Evolutionary conservation across 2,329 filamentous ascomycete genomes (phyloP).

Genomic region (Cladosporium sp.): DNA sequence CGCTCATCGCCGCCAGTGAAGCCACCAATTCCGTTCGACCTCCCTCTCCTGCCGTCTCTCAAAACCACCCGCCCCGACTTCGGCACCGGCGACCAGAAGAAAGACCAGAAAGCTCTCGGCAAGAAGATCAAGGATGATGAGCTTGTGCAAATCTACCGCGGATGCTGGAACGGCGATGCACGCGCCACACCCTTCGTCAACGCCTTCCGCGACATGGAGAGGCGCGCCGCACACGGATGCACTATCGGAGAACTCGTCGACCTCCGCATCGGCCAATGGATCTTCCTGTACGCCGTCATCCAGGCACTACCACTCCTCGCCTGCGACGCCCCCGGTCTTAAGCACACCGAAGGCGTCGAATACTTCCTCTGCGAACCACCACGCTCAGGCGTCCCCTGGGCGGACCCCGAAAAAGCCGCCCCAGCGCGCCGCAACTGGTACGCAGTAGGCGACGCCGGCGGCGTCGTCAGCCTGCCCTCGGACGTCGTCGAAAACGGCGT

Average conservation of each 20-base stretch:
- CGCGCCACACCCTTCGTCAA: conserved; percentile 60
- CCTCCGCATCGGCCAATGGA: conserved; percentile 70
- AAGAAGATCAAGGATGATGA: conserved; percentile 75
- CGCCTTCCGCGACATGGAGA: conserved; percentile 67
- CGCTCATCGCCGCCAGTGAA: conserved; percentile 82
- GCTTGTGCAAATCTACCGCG: conserved; percentile 68
- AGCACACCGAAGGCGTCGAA: conserved; percentile 66
- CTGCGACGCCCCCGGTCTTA: conserved; percentile 66
- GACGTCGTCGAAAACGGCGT: conserved; percentile 63
- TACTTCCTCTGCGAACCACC: conserved; percentile 78
- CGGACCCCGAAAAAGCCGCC: conserved; percentile 51
- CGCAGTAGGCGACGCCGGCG: conserved; percentile 62
- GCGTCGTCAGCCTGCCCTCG: conserved; percentile 57
- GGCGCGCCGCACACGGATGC: conserved; percentile 60
- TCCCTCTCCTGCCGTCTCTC: conserved; percentile 71
- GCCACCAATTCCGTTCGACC: conserved; percentile 85
- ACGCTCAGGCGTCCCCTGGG: conserved; percentile 68
- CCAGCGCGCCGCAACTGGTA: conserved; percentile 63
- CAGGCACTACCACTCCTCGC: conserved; percentile 75
- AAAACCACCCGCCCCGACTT: conserved; percentile 61
- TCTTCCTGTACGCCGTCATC: conserved; percentile 74
- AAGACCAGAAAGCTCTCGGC: conserved; percentile 65
- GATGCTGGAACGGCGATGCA: conserved; percentile 74
- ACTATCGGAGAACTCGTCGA: conserved; percentile 64
- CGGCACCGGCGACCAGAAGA: conserved; percentile 61